Percentiles rank a stretch among this genome's conserved stretches.
Evolutionary conservation across 495 filamentous ascomycete species (phyloP).

Genomic region (Lasiosphaeria miniovina): DNA sequence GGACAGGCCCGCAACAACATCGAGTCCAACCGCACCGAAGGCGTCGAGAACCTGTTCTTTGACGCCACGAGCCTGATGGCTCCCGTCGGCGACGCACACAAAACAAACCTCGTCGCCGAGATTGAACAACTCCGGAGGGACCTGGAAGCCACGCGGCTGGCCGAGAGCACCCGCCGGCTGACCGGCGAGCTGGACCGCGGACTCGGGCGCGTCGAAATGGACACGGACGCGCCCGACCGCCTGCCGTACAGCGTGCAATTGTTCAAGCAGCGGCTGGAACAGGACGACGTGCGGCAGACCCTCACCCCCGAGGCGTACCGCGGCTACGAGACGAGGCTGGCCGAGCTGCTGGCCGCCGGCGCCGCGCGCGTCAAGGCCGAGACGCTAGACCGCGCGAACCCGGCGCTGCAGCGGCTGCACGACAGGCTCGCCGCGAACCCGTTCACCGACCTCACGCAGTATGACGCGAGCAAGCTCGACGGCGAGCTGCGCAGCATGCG

Average conservation of each 20-base stretch:
- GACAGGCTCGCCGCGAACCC: constrained; percentile 5
- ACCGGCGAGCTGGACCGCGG: constrained; percentile 9
- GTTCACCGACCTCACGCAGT: constrained; percentile 6
- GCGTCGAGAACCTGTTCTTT: constrained; percentile 10
- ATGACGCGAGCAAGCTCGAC: constrained; percentile 2
- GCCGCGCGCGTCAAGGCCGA: constrained; percentile 6
- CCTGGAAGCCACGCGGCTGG: constrained; percentile 1
- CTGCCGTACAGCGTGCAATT: constrained; percentile 4
- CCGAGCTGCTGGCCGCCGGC: constrained; percentile 1
- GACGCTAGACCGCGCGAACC: constrained; percentile 1
- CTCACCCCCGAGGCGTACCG: constrained; percentile 7
- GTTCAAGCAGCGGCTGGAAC: constrained; percentile 9
- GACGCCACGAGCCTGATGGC: constrained; percentile 9
- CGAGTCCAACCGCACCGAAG: constrained; percentile 10
- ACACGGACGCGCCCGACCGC: constrained; percentile 2
- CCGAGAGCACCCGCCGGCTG: constrained; percentile 7
- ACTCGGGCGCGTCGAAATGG: constrained; percentile 3
- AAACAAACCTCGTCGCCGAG: constrained; percentile 5
- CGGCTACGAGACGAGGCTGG: constrained; percentile 1
- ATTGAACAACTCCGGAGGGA: constrained; percentile 9
- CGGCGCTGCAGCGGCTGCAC: constrained; percentile 5
- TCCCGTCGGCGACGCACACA: constrained; percentile 4
- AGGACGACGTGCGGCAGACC: constrained; percentile 2
- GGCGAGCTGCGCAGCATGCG: constrained; percentile 3
- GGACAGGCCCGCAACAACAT: constrained; percentile 10